Base-by-base conservation (phyloP, 495 filamentous ascomycete genomes). In the Xylaria nigripes region DNA sequence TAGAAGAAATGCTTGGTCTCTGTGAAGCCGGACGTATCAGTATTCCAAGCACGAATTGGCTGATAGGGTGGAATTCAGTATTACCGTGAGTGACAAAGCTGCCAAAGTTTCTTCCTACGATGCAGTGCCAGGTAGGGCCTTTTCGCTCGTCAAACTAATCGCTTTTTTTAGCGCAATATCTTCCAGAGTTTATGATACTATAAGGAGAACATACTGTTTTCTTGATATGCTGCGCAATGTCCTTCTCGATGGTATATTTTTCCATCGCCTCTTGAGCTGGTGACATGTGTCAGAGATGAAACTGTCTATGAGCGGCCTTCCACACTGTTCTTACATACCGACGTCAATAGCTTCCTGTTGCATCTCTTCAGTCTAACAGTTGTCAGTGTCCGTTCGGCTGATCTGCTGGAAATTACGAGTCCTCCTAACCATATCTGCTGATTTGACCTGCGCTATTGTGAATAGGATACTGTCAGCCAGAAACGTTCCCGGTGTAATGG, bases 1-100 rank as follows among this genome's bases (percentile, higher is more conserved):
- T 99, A 99, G 68, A 97, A 96, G 76, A 99, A 99, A 72, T 99
- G 93, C 73, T 96, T 96, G 38, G 93, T 96, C 69, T 99, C 91
- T 96, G 74, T 29, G 27, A 47, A 22, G 21, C 7, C 51, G 15
- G 16, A 22, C n/a, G 32, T 57, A 36, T 55, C 49, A 68, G 59
- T 38, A 32, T 47, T 41, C 23, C 25, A 34, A 24, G 34, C 40
- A 8, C 38, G 9, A 18, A 21, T 23, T 32, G 16, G 9, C 32
- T 36, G 15, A 40, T 4, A 19, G 18, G 16, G 50, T 25, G 13
- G 30, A 23, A 27, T 21, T 24, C 32, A 5, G n/a, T 47, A 78
- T 54, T 81, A 95, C 91, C 93, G 65, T 99, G 93, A 23, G 93
- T 99, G 41, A 99, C 94, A 61, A 96, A 99, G 74, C 92, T 96